Percentiles rank a stretch among this genome's conserved stretches.
Conservation (phyloP, 257 asterid species). For the Echium plantagineum region DNA sequence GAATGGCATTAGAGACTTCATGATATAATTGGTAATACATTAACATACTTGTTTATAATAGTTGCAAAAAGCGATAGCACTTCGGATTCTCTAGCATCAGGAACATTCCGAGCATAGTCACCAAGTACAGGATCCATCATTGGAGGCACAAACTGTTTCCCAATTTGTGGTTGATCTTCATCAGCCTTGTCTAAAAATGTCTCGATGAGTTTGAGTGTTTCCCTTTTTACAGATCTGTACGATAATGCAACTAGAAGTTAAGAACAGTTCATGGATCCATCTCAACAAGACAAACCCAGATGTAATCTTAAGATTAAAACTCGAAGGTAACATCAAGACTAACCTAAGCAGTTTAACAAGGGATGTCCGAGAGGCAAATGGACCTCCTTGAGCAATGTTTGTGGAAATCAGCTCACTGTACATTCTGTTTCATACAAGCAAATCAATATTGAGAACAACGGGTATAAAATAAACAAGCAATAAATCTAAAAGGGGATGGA, state of each 20-base stretch:
- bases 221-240: slow-evolving; percentile 93
- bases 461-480: not conserved
- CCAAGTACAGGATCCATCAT: slow-evolving; percentile 99
- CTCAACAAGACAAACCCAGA: not conserved
- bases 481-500: not conserved
- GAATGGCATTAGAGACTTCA: not conserved
- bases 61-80: slow-evolving; percentile 96
- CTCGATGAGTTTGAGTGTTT: slow-evolving; percentile 86
- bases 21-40: not conserved
- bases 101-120: slow-evolving; percentile 89
- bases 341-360: slow-evolving; percentile 91
- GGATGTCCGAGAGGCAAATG: slow-evolving; percentile 81
- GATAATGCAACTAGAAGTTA: slow-evolving; percentile 5
- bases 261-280: slow-evolving; percentile 1
- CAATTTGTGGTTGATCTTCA: slow-evolving; percentile 83
- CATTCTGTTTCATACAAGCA: slow-evolving; percentile 51
- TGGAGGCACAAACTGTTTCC: slow-evolving; percentile 96
- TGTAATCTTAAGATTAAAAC: not conserved
- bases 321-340: slow-evolving; percentile 5
- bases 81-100: slow-evolving; percentile 99
- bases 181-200: slow-evolving; percentile 95
- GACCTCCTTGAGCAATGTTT: slow-evolving; percentile 92
- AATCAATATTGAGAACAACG: not conserved
- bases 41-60: slow-evolving; percentile 77
- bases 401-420: slow-evolving; percentile 92